These are phyloP conservation scores for Kingdonia uniflora DNA, from an alignment of 164 flowering plant species.

Conservation along the genomic window DNA sequence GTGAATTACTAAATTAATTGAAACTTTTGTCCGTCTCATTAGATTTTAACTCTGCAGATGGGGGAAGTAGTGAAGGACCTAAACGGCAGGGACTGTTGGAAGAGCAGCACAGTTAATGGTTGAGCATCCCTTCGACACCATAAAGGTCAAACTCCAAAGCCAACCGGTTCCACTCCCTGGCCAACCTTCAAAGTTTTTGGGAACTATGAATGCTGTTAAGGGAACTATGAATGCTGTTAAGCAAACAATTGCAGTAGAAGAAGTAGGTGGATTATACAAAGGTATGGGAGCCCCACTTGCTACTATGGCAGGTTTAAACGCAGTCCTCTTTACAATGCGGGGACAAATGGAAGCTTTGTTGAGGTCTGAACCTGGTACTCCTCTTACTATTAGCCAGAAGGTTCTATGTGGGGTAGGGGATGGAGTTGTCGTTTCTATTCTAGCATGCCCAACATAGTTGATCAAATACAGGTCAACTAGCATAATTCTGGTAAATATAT, in stretches of 20 bases:
- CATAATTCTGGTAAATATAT: no score
- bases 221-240: conserved; percentile 95
- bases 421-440: conserved; percentile 85
- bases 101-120: conserved; percentile 84
- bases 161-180: conserved; percentile 91
- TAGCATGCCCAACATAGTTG: conserved; percentile 95
- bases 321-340: conserved; percentile 81
- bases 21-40: no score
- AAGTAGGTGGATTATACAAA: conserved; percentile 73
- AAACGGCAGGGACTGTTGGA: conserved; percentile 83
- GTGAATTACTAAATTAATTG: no score
- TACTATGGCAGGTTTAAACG: conserved; percentile 95
- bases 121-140: conserved; percentile 98
- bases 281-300: conserved; percentile 99
- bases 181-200: conserved; percentile 59
- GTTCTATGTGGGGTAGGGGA: conserved; percentile 81
- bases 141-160: conserved; percentile 97
- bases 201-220: conserved; percentile 95
- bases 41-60: conserved; percentile 36
- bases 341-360: conserved; percentile 83
- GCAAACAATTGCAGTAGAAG: conserved; percentile 87
- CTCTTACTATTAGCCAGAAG: conserved; percentile 74
- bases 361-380: conserved; percentile 72
- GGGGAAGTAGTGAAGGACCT: conserved; percentile 94
- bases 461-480: conserved; percentile 78